These are phyloP conservation scores for Rutstroemia sp. DNA, from an alignment of 2,329 filamentous ascomycete species.

Conservation along the genomic window DNA sequence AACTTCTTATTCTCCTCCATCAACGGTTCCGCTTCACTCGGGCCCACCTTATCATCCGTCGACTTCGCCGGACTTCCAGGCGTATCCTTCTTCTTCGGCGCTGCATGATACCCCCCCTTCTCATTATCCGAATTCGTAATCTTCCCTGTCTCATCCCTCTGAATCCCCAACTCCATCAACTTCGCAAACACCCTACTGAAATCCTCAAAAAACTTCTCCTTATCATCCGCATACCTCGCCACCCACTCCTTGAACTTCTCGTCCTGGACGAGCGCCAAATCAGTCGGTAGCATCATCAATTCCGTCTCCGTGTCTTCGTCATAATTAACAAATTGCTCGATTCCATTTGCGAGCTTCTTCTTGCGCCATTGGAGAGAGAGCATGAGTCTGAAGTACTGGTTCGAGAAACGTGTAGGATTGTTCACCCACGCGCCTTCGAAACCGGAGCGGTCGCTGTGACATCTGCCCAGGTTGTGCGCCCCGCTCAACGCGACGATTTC, in stretches of 20 bases:
- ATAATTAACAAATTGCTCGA: constrained; percentile 51
- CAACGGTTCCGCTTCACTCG: constrained; percentile 35
- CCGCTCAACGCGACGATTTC: constrained; percentile 51
- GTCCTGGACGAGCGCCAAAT: constrained; percentile 51
- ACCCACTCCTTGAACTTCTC: constrained; percentile 47
- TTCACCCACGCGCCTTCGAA: constrained; percentile 53
- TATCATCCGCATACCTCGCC: constrained; percentile 50
- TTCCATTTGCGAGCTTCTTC: constrained; percentile 43
- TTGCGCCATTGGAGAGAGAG: constrained; percentile 46
- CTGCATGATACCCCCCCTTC: constrained; percentile 47
- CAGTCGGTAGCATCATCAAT: constrained; percentile 61
- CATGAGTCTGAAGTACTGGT: constrained; percentile 49
- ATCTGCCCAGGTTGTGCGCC: constrained; percentile 49
- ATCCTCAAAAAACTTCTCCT: constrained; percentile 53
- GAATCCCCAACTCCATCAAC: constrained; percentile 53
- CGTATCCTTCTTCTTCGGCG: constrained; percentile 45
- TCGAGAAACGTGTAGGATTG: constrained; percentile 50
- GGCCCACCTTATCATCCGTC: constrained; percentile 25
- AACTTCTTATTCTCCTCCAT: constrained; percentile 27
- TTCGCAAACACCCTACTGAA: constrained; percentile 53
- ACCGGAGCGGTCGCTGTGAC: constrained; percentile 47
- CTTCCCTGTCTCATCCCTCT: constrained; percentile 43
- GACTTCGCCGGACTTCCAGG: constrained; percentile 29
- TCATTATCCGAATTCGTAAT: constrained; percentile 50
- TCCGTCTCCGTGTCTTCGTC: constrained; percentile 48